Evolutionary conservation across 768 basidiomycete species (phyloP).

Genomic region (Dendrothele bispora): DNA sequence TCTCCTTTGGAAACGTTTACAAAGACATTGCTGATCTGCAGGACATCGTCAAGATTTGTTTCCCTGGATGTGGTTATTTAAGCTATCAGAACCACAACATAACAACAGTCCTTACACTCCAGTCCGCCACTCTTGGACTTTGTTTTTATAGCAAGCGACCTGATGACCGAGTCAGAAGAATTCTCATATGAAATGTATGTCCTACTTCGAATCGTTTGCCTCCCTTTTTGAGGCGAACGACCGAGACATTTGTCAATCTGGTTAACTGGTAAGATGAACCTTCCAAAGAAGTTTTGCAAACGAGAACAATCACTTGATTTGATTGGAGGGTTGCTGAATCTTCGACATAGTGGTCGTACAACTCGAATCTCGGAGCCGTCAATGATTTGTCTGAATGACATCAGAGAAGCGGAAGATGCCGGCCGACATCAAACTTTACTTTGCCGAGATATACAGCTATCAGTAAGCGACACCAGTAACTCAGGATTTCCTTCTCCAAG

Average conservation of each 20-base stretch:
- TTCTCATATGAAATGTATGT: background rate
- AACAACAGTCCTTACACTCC: constrained; percentile 64
- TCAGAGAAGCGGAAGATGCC: too few species aligned
- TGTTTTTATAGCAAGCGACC: constrained; percentile 99
- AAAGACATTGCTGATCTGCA: constrained; percentile 96
- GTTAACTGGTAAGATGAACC: constrained; percentile 1
- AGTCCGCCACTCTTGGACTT: constrained; percentile 94
- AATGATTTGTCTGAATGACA: too few species aligned
- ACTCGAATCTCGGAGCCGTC: too few species aligned
- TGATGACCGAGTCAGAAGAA: background rate
- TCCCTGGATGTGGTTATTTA: constrained; percentile 73
- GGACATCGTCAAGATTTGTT: constrained; percentile 90
- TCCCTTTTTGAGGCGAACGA: constrained; percentile 94
- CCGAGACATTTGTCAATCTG: constrained; percentile 95
- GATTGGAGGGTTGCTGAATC: constrained; percentile 86
- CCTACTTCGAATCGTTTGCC: constrained; percentile 97
- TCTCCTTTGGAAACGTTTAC: constrained; percentile 96
- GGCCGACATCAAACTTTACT: too few species aligned
- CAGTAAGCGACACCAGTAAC: too few species aligned
- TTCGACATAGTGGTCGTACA: constrained; percentile 60
- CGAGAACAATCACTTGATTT: constrained; percentile 68
- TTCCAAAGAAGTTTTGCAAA: constrained; percentile 1
- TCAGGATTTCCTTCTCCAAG: too few species aligned
- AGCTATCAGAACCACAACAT: too few species aligned
- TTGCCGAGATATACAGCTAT: too few species aligned